Evolutionary conservation across 2,329 filamentous ascomycete genomes (phyloP).

Genomic region (Cadophora sp.): DNA sequence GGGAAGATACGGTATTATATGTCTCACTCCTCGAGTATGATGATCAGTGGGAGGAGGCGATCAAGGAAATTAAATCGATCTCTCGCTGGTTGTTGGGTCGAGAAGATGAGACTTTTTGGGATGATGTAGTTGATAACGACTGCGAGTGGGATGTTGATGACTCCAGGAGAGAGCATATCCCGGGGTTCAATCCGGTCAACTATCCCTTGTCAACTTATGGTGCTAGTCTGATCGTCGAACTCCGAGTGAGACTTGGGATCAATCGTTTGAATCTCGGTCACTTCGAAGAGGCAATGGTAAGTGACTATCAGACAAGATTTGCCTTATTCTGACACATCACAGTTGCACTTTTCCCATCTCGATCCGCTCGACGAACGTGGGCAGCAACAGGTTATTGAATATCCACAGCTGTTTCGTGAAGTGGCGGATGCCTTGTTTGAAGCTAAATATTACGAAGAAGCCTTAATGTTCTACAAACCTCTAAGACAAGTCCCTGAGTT

Average conservation of each 20-base stretch:
- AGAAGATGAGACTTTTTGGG: conserved; percentile 78
- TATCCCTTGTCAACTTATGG: conserved; percentile 71
- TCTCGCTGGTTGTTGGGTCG: conserved; percentile 85
- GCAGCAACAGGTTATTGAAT: conserved; percentile 63
- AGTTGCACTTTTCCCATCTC: conserved; percentile 74
- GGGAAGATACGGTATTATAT: conserved; percentile 87
- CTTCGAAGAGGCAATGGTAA: conserved; percentile 76
- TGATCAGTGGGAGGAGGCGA: conserved; percentile 68
- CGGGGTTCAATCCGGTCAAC: conserved; percentile 62
- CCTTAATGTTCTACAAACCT: conserved; percentile 62
- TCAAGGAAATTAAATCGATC: conserved; percentile 73
- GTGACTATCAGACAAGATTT: conserved; percentile 38
- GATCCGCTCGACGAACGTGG: conserved; percentile 62
- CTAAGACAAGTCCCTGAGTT: conserved; percentile 56
- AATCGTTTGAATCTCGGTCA: conserved; percentile 78
- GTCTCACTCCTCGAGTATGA: conserved; percentile 77
- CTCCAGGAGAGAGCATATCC: conserved; percentile 67
- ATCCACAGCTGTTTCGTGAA: conserved; percentile 81
- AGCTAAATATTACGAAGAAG: conserved; percentile 57
- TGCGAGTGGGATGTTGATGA: conserved; percentile 86
- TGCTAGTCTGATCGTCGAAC: conserved; percentile 75
- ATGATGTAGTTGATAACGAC: conserved; percentile 73
- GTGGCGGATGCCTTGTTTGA: conserved; percentile 64
- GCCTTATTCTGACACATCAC: conserved; percentile 24
- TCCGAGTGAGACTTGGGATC: conserved; percentile 83